Evolutionary conservation across 1,284 basidiomycete genomes (phyloP), one percentile per base, ranked within the genome.

Genomic region (Chiua sp.): DNA sequence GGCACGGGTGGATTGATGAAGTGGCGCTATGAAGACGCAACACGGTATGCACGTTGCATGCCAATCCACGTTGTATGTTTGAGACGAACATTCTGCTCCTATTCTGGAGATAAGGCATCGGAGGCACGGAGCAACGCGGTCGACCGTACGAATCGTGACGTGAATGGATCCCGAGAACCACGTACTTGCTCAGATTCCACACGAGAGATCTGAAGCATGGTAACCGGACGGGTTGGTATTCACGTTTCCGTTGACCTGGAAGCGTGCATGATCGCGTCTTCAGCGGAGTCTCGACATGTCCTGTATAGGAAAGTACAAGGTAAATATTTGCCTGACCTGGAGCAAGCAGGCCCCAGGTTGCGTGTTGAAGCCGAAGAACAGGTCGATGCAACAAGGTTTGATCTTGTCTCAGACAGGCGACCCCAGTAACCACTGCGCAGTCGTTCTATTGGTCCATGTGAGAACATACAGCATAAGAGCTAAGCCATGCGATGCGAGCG

Each of bases 41-140:
- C 54, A 58, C 33, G 61, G 51, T 46, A 28, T 47, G 57, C 67
- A 70, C 62, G 71, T 70, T 69, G 60, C 54, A 47, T 46, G 62
- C 57, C 59, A 68, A 62, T 65, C 39, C 66, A 72, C 61, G 64
- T 60, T 65, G 63, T 22, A 53, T 22, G 49, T 55, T 44, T 23
- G 42, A 50, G 49, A 56, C n/a, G 51, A 46, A 48, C 57, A 51
- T 59, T 42, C 55, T 26, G 51, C 70, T 67, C 60, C 58, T 69
- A 65, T 68, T 51, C 53, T 61, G 53, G 47, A 57, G 48, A 61
- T 58, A 57, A 52, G 53, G 53, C 16, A 68, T 56, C 56, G 61
- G 55, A 57, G 33, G 51, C 47, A 61, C 62, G 33, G 51, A 59
- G 28, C 48, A 42, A 37, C 65, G 59, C 67, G 48, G 60, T 53